Conservation (phyloP, 306 rosid species). For the Lotus japonicus region DNA sequence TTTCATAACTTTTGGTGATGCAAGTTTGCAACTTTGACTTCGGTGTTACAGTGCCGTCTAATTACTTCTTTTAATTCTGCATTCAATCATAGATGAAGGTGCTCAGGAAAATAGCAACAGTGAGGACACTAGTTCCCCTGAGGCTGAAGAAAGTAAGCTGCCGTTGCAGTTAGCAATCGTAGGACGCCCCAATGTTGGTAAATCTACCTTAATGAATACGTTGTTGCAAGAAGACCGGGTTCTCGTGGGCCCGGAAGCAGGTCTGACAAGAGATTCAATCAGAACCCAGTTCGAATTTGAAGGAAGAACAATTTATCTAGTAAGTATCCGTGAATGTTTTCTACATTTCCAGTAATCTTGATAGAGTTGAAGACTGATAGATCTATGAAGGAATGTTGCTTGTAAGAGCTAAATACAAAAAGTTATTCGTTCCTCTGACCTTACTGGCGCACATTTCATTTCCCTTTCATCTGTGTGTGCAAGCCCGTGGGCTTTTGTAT, state of each 20-base stretch:
- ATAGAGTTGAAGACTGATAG: not conserved
- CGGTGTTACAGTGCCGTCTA: not conserved
- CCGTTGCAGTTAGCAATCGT: slow-evolving; percentile 90
- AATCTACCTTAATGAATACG: slow-evolving; percentile 84
- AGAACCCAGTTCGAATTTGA: slow-evolving; percentile 86
- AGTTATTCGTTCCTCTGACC: not conserved
- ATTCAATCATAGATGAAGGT: slow-evolving; percentile 38
- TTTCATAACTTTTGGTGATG: not conserved
- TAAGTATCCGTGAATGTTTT: slow-evolving; percentile 13
- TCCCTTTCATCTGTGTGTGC: not conserved
- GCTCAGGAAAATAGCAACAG: slow-evolving; percentile 22
- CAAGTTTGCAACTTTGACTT: slow-evolving; percentile 1
- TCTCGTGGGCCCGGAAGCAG: slow-evolving; percentile 96
- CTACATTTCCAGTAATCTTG: not conserved
- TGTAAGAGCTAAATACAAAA: slow-evolving; percentile 3
- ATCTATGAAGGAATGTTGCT: slow-evolving; percentile 11
- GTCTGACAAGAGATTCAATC: slow-evolving; percentile 90
- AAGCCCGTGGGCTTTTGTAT: not conserved
- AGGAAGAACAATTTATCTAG: slow-evolving; percentile 83
- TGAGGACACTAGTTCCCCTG: slow-evolving; percentile 28
- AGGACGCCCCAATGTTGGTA: slow-evolving; percentile 96
- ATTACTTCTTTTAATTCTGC: not conserved
- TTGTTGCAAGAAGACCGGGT: slow-evolving; percentile 90
- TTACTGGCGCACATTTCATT: not conserved
- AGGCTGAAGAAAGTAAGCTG: slow-evolving; percentile 57